Percentiles rank a stretch among this genome's conserved stretches.
Conservation (phyloP, 192 early-diverging fungal genomes). For the Coemansia sp. region DNA sequence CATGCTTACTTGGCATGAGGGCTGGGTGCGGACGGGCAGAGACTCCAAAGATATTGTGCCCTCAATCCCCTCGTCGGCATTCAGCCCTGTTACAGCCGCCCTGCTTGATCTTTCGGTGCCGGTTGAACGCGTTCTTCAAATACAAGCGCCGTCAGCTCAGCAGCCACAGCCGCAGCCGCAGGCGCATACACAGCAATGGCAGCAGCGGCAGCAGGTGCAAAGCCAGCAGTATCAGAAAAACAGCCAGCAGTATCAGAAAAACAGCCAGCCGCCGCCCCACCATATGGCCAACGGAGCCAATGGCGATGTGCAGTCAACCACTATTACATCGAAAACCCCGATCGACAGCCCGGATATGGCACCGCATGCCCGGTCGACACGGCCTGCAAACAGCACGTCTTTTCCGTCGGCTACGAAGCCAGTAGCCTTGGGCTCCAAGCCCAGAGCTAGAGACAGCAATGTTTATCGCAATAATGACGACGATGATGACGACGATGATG, state of each 20-base stretch:
- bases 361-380: too few species aligned
- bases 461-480: conserved; percentile 1
- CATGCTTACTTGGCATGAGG: conserved; percentile 28
- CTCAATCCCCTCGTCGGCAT: background rate
- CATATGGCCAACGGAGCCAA: too few species aligned
- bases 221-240: background rate
- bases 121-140: conserved; percentile 15
- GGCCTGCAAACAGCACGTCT: too few species aligned
- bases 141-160: background rate
- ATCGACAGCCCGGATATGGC: too few species aligned
- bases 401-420: background rate
- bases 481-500: conserved; percentile 25
- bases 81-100: conserved; percentile 12
- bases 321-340: too few species aligned
- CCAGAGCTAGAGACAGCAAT: background rate
- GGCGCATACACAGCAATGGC: background rate
- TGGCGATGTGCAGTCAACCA: too few species aligned
- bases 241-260: too few species aligned
- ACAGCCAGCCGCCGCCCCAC: too few species aligned
- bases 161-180: background rate
- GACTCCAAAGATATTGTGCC: conserved; percentile 4
- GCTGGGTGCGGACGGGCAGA: conserved; percentile 31
- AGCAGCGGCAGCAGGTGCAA: background rate
- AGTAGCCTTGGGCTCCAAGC: too few species aligned
- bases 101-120: conserved; percentile 32